These are phyloP conservation scores for Ambrosia trifida DNA, from an alignment of 129 eudicot genomes.

Conservation along the genomic window DNA sequence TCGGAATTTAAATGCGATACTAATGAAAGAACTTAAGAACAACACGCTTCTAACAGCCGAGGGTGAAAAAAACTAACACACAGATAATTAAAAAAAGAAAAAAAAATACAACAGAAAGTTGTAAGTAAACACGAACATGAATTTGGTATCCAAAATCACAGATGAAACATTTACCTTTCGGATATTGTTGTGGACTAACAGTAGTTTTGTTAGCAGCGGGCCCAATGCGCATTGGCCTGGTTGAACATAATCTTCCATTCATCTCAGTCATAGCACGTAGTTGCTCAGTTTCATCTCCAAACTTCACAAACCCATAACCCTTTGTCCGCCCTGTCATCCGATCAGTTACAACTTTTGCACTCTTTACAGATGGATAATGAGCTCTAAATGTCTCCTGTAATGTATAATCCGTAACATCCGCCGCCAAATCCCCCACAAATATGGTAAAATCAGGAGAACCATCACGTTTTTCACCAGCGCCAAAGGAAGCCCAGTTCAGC, in stretches of 20 bases:
- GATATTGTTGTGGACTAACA: constrained; percentile 53
- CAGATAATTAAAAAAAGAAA: constrained; percentile 22
- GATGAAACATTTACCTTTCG: constrained; percentile 43
- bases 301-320: constrained; percentile 97
- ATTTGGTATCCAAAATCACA: constrained; percentile 8
- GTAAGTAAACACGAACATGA: not conserved
- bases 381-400: constrained; percentile 90
- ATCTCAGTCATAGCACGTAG: constrained; percentile 89
- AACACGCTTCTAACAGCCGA: constrained; percentile 23
- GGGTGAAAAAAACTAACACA: constrained; percentile 19
- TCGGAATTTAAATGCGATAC: constrained; percentile 34
- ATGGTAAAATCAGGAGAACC: constrained; percentile 63
- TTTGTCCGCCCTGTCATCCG: constrained; percentile 76
- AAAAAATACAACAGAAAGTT: constrained; percentile 17
- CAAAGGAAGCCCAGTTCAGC: constrained; percentile 92
- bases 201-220: constrained; percentile 83
- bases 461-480: constrained; percentile 81
- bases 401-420: constrained; percentile 82
- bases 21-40: constrained; percentile 26
- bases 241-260: constrained; percentile 84
- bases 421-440: constrained; percentile 95
- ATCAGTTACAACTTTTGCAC: constrained; percentile 94
- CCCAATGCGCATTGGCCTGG: constrained; percentile 95
- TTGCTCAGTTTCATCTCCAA: constrained; percentile 90
- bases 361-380: constrained; percentile 76